Percentiles rank a stretch among this genome's conserved stretches.
These are phyloP conservation scores for Camptophora hylomeconis DNA, from an alignment of 2,329 filamentous ascomycete genomes.

Conservation along the genomic window DNA sequence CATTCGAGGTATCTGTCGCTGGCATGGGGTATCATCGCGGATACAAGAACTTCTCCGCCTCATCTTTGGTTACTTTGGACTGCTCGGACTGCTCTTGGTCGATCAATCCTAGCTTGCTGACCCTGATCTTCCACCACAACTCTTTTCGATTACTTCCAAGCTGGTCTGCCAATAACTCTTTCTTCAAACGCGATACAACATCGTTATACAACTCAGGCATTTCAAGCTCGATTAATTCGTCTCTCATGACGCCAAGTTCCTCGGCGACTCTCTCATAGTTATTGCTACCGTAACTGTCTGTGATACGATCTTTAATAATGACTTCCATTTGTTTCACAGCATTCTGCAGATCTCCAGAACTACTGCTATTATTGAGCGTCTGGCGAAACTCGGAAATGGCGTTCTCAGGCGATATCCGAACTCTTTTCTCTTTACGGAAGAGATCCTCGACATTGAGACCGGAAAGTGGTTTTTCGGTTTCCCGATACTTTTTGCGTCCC, in stretches of 20 bases:
- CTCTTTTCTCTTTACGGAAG: constrained; percentile 45
- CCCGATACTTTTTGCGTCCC: constrained; percentile 51
- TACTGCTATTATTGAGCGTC: too few species aligned
- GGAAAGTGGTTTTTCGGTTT: constrained; percentile 70
- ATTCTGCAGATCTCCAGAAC: too few species aligned
- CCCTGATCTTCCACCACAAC: constrained; percentile 66
- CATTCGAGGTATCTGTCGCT: too few species aligned
- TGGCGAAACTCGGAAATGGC: constrained; percentile 83
- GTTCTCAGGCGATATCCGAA: constrained; percentile 51
- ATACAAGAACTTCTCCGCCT: constrained; percentile 45
- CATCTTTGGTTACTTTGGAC: constrained; percentile 55
- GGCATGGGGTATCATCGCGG: background rate
- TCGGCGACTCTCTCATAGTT: constrained; percentile 66
- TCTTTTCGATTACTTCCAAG: constrained; percentile 66
- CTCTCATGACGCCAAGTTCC: constrained; percentile 62
- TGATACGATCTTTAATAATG: constrained; percentile 58
- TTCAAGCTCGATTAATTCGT: constrained; percentile 63
- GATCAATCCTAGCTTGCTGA: constrained; percentile 59
- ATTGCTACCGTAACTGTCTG: constrained; percentile 59
- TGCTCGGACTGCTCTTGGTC: constrained; percentile 47
- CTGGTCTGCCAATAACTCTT: constrained; percentile 52
- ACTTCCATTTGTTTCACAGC: constrained; percentile 61
- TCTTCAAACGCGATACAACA: constrained; percentile 59
- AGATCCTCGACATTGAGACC: constrained; percentile 77
- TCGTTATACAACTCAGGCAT: constrained; percentile 65